Percentiles rank a stretch among this genome's conserved stretches.
phyloP scores from a whole-genome alignment of 2,329 filamentous ascomycete genomes.

The Colletotrichum gloeosporioides region DNA sequence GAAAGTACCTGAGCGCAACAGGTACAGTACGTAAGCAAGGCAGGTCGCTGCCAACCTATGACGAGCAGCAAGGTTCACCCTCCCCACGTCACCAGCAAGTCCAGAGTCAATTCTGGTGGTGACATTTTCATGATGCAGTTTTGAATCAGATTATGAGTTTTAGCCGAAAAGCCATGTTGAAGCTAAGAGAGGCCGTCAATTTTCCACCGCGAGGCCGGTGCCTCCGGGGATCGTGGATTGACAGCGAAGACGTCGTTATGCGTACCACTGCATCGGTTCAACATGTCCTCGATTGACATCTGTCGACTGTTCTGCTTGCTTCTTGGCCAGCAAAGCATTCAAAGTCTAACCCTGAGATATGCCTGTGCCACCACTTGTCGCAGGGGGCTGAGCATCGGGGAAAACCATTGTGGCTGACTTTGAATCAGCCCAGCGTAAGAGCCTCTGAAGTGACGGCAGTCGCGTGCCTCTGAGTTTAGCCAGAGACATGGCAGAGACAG shows the following conservation, averaged over 20 bases:
- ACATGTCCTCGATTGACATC: not conserved
- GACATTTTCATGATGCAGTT: constrained; percentile 3
- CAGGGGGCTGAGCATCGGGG: not conserved
- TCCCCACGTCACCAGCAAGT: constrained; percentile 1
- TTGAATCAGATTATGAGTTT: not conserved
- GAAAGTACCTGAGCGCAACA: not conserved
- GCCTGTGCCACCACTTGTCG: not conserved
- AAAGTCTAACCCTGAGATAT: not conserved
- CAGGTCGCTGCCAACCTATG: not conserved
- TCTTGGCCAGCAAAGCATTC: not conserved
- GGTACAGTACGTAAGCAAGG: constrained; percentile 1
- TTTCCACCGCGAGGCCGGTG: not conserved
- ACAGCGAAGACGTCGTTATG: not conserved
- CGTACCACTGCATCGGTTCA: not conserved
- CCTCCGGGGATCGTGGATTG: not conserved
- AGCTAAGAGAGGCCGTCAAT: not conserved
- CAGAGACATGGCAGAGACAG: not conserved
- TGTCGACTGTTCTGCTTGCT: not conserved
- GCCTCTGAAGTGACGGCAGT: not conserved
- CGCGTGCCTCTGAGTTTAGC: not conserved
- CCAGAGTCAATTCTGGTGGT: constrained; percentile 1
- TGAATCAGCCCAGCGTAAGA: not conserved
- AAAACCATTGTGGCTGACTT: not conserved
- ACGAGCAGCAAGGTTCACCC: not conserved
- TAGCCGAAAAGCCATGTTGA: not conserved